A percentile compares a stretch with the other conserved stretches of the same genome.
These are phyloP conservation scores for Ampelomyces quisqualis DNA, from an alignment of 2,329 filamentous ascomycete species.

Conservation along the genomic window DNA sequence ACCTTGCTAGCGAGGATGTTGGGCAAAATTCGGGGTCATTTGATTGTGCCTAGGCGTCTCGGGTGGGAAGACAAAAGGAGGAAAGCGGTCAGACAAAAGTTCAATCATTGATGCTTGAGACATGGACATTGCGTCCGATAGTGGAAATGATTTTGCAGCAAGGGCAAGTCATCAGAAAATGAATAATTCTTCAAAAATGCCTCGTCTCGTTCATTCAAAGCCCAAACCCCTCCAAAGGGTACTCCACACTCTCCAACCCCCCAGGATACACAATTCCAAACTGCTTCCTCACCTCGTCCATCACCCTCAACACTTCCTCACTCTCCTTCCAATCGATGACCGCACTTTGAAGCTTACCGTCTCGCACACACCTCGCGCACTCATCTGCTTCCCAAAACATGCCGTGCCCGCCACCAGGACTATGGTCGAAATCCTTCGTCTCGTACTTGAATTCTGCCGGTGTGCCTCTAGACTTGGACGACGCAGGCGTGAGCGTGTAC, in stretches of 20 bases:
- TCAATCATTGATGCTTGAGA: too few relatives aligned
- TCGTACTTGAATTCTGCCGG: slow-evolving; percentile 8
- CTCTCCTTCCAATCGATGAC: slow-evolving; percentile 67
- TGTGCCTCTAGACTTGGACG: slow-evolving; percentile 18
- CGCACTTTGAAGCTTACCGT: slow-evolving; percentile 65
- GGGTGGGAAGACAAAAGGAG: too few relatives aligned
- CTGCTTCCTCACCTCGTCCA: slow-evolving; percentile 67
- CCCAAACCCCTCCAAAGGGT: slow-evolving; percentile 24
- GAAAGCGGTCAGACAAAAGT: too few relatives aligned
- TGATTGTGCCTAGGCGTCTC: too few relatives aligned
- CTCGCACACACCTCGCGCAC: slow-evolving; percentile 74
- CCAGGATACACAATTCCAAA: slow-evolving; percentile 62
- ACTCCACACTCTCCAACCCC: slow-evolving; percentile 58
- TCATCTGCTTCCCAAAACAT: slow-evolving; percentile 90
- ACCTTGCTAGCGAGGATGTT: too few relatives aligned
- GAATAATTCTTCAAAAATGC: too few relatives aligned
- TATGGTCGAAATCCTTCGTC: slow-evolving; percentile 47
- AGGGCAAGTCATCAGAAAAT: too few relatives aligned
- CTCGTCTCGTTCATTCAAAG: slow-evolving; percentile 12
- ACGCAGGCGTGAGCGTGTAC: slow-evolving; percentile 62
- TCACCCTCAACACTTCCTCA: slow-evolving; percentile 76
- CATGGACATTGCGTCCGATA: too few relatives aligned
- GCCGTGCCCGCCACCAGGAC: slow-evolving; percentile 62
- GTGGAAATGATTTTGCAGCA: too few relatives aligned
- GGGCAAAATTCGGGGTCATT: too few relatives aligned